Conservation (phyloP, 495 filamentous ascomycete species). For the Xylaria flabelliformis region DNA sequence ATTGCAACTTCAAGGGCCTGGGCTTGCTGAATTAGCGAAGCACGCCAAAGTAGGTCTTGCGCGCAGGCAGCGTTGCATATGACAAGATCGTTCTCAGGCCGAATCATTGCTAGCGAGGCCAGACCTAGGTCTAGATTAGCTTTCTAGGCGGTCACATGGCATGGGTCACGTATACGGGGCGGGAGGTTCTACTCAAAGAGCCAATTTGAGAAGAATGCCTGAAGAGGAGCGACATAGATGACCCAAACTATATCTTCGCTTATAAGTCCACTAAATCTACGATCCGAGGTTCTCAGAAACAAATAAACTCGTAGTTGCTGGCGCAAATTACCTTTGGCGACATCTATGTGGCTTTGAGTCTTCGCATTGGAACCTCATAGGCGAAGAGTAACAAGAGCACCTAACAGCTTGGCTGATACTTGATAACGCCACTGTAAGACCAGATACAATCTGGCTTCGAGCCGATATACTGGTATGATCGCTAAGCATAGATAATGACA, state of each 20-base stretch:
- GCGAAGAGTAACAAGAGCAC: not conserved
- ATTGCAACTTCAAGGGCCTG: slow-evolving; percentile 15
- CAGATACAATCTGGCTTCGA: not conserved
- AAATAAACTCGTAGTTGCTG: not conserved
- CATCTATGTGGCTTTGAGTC: not conserved
- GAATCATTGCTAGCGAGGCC: not conserved
- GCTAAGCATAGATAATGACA: slow-evolving; percentile 1
- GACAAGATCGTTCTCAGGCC: not conserved
- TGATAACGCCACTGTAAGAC: not conserved
- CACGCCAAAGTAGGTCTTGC: not conserved
- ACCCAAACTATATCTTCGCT: not conserved
- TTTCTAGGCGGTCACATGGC: not conserved
- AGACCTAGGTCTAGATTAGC: slow-evolving; percentile 15
- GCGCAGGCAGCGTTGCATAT: slow-evolving; percentile 5
- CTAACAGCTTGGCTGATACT: not conserved
- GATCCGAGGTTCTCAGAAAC: not conserved
- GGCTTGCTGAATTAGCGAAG: not conserved
- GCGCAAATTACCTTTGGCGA: not conserved
- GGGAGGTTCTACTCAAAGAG: not conserved
- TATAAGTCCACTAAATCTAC: not conserved
- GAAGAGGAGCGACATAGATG: too few relatives aligned
- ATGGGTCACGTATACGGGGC: not conserved
- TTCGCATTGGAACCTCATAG: not conserved
- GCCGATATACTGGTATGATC: not conserved
- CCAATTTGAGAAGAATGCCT: not conserved